A percentile compares a stretch with the other conserved stretches of the same genome.
phyloP scores from a whole-genome alignment of 2,329 filamentous ascomycete genomes.

The Penicillium crustosum region DNA sequence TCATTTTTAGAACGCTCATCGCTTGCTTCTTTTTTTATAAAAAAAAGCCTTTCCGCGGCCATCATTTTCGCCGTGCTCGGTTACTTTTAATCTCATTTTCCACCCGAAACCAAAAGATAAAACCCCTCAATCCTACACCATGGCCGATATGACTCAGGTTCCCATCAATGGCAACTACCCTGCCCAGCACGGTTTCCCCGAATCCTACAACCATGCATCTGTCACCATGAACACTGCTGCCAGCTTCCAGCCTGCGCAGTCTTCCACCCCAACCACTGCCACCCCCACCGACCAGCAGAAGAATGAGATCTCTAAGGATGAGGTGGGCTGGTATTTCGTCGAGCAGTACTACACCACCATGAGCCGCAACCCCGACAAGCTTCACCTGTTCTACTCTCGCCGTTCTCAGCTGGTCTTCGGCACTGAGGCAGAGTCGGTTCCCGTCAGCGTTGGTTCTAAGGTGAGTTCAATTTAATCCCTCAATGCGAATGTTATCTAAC shows the following conservation, averaged over 20 bases:
- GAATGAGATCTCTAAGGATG: conserved; percentile 69
- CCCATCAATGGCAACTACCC: conserved; percentile 46
- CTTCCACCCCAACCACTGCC: conserved; percentile 41
- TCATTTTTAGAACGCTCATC: conserved; percentile 22
- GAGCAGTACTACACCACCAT: conserved; percentile 99
- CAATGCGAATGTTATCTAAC: conserved; percentile 6
- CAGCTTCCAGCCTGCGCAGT: conserved; percentile 42
- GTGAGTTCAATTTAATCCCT: conserved; percentile 56
- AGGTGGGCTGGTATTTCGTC: conserved; percentile 99
- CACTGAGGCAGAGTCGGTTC: conserved; percentile 81
- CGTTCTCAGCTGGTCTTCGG: conserved; percentile 93
- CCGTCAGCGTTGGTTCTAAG: conserved; percentile 82
- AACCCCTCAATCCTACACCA: conserved; percentile 26
- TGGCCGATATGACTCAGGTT: conserved; percentile 44
- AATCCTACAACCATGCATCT: conserved; percentile 38
- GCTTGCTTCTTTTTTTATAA: background rate
- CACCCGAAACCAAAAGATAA: conserved; percentile 12
- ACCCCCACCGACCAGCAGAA: conserved; percentile 40
- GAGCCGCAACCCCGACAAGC: conserved; percentile 89
- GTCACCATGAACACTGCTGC: conserved; percentile 37
- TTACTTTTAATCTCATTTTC: conserved; percentile 20
- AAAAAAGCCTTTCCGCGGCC: conserved; percentile 17
- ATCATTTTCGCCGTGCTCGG: conserved; percentile 10
- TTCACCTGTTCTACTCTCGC: conserved; percentile 95
- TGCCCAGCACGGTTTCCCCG: conserved; percentile 41